A percentile compares a stretch with the other conserved stretches of the same genome.
Conservation (phyloP, 306 rosid species). For the Fragaria ananassa region DNA sequence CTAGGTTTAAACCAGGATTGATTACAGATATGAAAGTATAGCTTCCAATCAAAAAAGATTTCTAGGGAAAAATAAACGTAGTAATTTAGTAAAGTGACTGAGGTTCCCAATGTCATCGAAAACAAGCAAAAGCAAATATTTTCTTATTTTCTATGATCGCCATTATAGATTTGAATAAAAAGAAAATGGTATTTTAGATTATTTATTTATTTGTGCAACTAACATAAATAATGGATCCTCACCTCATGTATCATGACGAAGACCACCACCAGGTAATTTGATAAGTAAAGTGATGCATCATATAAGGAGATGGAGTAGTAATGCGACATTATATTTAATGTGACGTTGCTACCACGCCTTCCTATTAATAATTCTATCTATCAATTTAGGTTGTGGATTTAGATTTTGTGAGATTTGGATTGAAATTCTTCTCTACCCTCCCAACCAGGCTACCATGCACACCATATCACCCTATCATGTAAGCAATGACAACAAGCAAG, state of each 20-base stretch:
- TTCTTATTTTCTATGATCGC: too few species aligned
- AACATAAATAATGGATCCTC: not conserved
- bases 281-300: constrained; percentile 2
- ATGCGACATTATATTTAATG: not conserved
- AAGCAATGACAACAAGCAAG: not conserved
- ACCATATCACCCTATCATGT: not conserved
- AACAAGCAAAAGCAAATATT: not conserved
- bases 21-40: too few species aligned
- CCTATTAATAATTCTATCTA: not conserved
- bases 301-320: not conserved
- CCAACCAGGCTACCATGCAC: not conserved
- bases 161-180: not conserved
- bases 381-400: not conserved
- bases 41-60: too few species aligned
- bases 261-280: not conserved
- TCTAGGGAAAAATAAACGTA: not conserved
- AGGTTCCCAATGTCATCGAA: not conserved
- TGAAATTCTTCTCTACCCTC: not conserved
- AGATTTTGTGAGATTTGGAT: not conserved
- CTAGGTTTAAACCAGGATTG: too few species aligned
- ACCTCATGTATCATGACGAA: not conserved
- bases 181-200: not conserved
- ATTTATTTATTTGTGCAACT: not conserved
- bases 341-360: constrained; percentile 2
- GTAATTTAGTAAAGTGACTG: not conserved